Conservation (phyloP, 495 filamentous ascomycete genomes). For the Neurospora hispaniola region DNA sequence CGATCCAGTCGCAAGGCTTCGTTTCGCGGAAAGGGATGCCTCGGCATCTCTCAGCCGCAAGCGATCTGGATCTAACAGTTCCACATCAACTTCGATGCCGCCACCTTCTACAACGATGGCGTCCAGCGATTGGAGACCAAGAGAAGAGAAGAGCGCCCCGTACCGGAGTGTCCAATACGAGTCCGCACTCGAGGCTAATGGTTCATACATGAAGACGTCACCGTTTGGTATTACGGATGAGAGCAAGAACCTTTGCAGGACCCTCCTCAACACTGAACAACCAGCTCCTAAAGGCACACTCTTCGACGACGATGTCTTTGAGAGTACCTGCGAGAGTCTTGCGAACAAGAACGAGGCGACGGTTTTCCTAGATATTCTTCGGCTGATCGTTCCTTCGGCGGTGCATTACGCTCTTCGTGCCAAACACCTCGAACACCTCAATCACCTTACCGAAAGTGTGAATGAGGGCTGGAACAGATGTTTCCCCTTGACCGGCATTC, state of each 20-base stretch:
- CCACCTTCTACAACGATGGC: not conserved
- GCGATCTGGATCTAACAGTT: not conserved
- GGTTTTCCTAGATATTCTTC: conserved; percentile 1
- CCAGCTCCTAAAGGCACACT: not conserved
- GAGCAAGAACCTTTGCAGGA: not conserved
- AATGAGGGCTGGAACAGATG: conserved; percentile 34
- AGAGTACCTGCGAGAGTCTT: not conserved
- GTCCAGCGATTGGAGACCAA: not conserved
- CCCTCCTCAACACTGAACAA: not conserved
- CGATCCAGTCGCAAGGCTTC: not conserved
- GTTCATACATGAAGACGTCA: not conserved
- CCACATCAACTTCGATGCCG: not conserved
- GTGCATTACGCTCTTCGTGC: not conserved
- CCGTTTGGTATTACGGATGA: not conserved
- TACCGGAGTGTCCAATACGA: not conserved
- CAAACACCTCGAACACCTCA: not conserved
- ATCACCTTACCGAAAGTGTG: conserved; percentile 26
- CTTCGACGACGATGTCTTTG: conserved; percentile 2
- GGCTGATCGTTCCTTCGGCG: conserved; percentile 15
- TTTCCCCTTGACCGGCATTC: conserved; percentile 20
- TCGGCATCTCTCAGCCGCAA: not conserved
- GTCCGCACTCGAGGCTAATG: not conserved
- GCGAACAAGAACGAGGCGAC: not conserved
- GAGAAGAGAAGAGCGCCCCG: not conserved
- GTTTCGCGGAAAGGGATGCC: not conserved